These are phyloP conservation scores for Cytospora leucostoma DNA, from an alignment of 2,329 filamentous ascomycete species.

Conservation along the genomic window DNA sequence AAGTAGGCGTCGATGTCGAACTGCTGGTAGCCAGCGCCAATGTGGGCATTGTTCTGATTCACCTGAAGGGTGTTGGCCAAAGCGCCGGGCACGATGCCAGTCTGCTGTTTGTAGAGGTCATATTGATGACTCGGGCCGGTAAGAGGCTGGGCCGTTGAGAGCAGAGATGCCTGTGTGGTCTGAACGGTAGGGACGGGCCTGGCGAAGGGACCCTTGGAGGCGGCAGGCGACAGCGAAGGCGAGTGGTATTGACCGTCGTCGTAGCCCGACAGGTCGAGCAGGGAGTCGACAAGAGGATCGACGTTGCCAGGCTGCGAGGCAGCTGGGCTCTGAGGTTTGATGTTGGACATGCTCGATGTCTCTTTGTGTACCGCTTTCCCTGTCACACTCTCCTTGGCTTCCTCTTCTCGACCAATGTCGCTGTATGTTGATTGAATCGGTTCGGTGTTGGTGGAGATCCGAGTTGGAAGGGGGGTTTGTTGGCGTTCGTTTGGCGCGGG, in stretches of 20 bases:
- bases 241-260: constrained; percentile 61
- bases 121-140: constrained; percentile 91
- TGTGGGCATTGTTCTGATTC: constrained; percentile 60
- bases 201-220: constrained; percentile 54
- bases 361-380: constrained; percentile 1
- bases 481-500: neutral
- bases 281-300: constrained; percentile 56
- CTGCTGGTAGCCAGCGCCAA: constrained; percentile 52
- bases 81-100: constrained; percentile 84
- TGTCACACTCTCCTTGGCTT: neutral
- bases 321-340: constrained; percentile 33
- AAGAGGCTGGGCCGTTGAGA: constrained; percentile 57
- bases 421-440: neutral
- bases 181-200: constrained; percentile 48
- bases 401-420: neutral
- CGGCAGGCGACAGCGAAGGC: constrained; percentile 59
- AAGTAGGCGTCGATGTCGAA: constrained; percentile 51
- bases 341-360: constrained; percentile 30
- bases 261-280: constrained; percentile 65
- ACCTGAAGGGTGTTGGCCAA: constrained; percentile 78
- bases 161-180: constrained; percentile 54
- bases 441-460: neutral
- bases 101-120: constrained; percentile 93
- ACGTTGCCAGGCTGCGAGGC: constrained; percentile 42
- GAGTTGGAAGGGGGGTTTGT: neutral